phyloP scores from a whole-genome alignment of 495 filamentous ascomycete species.

The Poronia punctata region DNA sequence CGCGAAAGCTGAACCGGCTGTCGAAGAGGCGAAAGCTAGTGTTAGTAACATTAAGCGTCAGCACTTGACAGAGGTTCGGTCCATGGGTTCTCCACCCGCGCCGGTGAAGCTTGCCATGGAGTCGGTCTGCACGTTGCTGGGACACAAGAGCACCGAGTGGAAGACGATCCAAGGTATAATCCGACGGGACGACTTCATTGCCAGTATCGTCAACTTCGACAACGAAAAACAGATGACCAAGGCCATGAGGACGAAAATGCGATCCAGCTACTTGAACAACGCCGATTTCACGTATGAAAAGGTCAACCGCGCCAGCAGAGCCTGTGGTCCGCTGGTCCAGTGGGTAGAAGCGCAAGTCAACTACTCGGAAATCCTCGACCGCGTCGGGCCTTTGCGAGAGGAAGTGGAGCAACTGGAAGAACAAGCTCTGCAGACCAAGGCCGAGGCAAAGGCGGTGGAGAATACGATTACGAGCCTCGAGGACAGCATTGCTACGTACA shows the following conservation, averaged over 20 bases:
- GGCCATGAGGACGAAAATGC: conserved; percentile 75
- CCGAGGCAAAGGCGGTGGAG: conserved; percentile 85
- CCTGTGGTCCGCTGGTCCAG: conserved; percentile 92
- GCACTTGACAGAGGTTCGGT: conserved; percentile 94
- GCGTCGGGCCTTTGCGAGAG: conserved; percentile 85
- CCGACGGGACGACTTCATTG: conserved; percentile 91
- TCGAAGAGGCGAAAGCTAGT: conserved; percentile 84
- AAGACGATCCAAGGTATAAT: conserved; percentile 82
- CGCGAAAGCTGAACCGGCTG: conserved; percentile 86
- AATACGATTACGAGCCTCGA: conserved; percentile 79
- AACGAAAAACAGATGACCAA: conserved; percentile 94
- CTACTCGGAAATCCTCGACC: conserved; percentile 93
- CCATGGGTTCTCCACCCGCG: conserved; percentile 85
- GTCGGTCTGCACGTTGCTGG: conserved; percentile 87
- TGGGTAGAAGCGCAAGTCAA: conserved; percentile 97
- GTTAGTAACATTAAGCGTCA: conserved; percentile 97
- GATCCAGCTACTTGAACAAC: conserved; percentile 82
- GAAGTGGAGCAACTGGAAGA: conserved; percentile 85
- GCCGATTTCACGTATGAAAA: conserved; percentile 93
- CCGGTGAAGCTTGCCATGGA: conserved; percentile 90
- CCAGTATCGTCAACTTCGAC: conserved; percentile 94
- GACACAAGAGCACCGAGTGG: conserved; percentile 86
- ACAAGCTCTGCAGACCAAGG: conserved; percentile 84
- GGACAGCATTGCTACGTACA: conserved; percentile 90
- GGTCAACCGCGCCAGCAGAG: conserved; percentile 91